Evolutionary conservation across 1,284 basidiomycete genomes (phyloP).

Genomic region (Puccinia hordei): DNA sequence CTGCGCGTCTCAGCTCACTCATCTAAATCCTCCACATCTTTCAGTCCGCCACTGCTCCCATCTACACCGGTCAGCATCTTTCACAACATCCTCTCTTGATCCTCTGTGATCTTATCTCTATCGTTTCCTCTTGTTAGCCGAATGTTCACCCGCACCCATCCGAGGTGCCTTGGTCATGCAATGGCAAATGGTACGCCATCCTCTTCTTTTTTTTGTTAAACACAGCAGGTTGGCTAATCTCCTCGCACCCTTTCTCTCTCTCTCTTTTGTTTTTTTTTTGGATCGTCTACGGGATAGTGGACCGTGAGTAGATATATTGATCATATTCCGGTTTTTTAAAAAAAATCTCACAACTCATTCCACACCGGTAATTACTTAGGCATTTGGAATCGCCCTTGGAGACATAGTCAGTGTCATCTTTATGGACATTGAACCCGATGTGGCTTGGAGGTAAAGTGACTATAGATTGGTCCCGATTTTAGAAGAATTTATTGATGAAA

Average conservation of each 20-base stretch:
- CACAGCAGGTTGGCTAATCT: neutral
- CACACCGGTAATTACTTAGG: neutral
- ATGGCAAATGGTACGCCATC: constrained; percentile 61
- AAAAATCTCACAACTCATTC: neutral
- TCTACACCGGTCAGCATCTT: constrained; percentile 56
- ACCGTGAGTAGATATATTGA: constrained; percentile 23
- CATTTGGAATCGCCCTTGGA: constrained; percentile 48
- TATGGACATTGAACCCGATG: constrained; percentile 36
- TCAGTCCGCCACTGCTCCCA: constrained; percentile 66
- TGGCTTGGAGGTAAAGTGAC: constrained; percentile 36
- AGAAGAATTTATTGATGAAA: neutral
- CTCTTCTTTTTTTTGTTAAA: too few relatives aligned
- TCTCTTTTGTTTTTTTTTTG: neutral
- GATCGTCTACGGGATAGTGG: constrained; percentile 19
- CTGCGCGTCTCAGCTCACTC: neutral
- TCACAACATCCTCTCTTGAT: neutral
- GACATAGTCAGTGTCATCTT: constrained; percentile 48
- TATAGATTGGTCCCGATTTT: neutral
- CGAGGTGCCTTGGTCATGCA: constrained; percentile 78
- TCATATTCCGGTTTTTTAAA: neutral
- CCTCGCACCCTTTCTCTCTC: neutral
- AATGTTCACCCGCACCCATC: constrained; percentile 70
- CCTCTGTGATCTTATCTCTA: constrained; percentile 32
- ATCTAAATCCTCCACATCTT: neutral
- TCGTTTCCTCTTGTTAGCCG: constrained; percentile 69